Conservation (phyloP, 345 rosid species). For the Eucalyptus regnans region DNA sequence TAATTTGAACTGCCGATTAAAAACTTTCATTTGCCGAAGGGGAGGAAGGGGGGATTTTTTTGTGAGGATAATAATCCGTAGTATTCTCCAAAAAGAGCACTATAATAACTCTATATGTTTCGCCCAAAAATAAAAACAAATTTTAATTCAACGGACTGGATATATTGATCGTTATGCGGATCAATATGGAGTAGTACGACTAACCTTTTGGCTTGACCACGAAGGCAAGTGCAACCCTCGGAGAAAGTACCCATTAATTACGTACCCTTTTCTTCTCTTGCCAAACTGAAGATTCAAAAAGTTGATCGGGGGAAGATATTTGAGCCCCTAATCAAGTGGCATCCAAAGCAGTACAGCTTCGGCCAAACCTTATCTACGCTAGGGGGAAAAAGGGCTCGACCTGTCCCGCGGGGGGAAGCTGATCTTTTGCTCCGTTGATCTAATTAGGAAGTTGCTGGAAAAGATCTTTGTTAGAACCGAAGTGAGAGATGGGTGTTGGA, state of each 20-base stretch:
- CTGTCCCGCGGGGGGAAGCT: neutral
- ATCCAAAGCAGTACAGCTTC: neutral
- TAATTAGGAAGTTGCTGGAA: neutral
- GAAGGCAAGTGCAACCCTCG: neutral
- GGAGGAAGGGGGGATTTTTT: neutral
- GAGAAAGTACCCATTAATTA: neutral
- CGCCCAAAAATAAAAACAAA: neutral
- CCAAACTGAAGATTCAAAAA: neutral
- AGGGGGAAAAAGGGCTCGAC: neutral
- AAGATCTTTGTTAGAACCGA: neutral
- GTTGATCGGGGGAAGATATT: neutral
- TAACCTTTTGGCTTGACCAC: neutral
- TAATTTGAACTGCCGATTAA: neutral
- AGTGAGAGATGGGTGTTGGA: neutral
- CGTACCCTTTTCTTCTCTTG: neutral
- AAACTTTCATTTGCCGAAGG: neutral
- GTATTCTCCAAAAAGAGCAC: neutral
- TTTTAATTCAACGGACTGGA: fast-evolving
- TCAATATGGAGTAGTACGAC: fast-evolving
- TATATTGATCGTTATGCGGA: fast-evolving
- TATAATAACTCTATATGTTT: neutral
- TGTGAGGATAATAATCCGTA: neutral
- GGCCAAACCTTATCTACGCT: neutral
- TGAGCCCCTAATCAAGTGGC: neutral
- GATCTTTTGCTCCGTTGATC: neutral